Base-by-base conservation (phyloP, 495 filamentous ascomycete species). In the Recurvomyces mirabilis region DNA sequence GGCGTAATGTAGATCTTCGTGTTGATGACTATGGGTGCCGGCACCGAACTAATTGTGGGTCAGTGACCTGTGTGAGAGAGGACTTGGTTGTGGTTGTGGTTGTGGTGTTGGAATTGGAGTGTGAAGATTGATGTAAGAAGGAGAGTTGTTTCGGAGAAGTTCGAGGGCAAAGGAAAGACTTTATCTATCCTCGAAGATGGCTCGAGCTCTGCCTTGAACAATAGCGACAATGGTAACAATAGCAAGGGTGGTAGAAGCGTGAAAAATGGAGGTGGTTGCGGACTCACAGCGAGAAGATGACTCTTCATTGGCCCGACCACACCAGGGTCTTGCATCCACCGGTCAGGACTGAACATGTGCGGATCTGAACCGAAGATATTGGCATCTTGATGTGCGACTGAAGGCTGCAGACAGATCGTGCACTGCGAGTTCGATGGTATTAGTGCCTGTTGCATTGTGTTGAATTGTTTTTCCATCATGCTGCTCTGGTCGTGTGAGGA, bases 161-260 rank as follows among this genome's bases (percentile, higher is more conserved):
- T 21, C 17, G 20, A 38, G 30, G 18, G 41, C 15, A 5, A 19
- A 32, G 41, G 20, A 34, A 9, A n/a, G 13, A 13, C 15, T 30
- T 41, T 30, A 24, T 21, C 20, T 4, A 9, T 35, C 5, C 9
- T 21, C 7, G 36, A 15, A 21, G 5, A 20, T 4, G 12, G 7
- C 20, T 9, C 12, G 5, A 17, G 32, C 32, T 9, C 12, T n/a
- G 36, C 36, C 10, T 21, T 18, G 9, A 39, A 39, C 7, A 20
- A n/a, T 35, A 6, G 32, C n/a, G 9, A 38, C 20, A n/a, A 21
- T 7, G 41, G n/a, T n/a, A n/a, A 43, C 41, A 43, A 43, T 43
- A 34, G 41, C 6, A 33, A 5, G 28, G 4, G 23, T 32, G 17
- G 18, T 18, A 9, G 17, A 17, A 41, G 26, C 30, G 38, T 41